Conservation (phyloP, 805 yeast genomes). For the Yarrowia sp. region DNA sequence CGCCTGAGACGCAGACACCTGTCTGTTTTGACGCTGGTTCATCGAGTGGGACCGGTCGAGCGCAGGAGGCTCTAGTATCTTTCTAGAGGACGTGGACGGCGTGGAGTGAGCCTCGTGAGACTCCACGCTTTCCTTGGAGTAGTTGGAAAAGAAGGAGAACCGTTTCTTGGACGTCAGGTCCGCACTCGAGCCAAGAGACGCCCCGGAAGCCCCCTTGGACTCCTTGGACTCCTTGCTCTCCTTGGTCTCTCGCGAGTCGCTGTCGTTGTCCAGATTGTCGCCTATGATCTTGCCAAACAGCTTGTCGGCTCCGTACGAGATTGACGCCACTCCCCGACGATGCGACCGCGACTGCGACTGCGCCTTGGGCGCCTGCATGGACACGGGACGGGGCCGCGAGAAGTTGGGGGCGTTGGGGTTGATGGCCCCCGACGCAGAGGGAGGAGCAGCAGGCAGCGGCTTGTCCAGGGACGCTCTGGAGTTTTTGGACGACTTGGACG, state of each 20-base stretch:
- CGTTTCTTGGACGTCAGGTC: neutral
- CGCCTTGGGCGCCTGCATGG: slow-evolving; percentile 24
- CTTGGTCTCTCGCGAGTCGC: neutral
- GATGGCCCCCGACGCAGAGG: neutral
- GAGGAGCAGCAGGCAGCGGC: neutral
- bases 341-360: slow-evolving; percentile 25
- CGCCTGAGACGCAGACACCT: neutral
- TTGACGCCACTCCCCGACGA: slow-evolving; percentile 31
- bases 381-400: slow-evolving; percentile 20
- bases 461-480: neutral
- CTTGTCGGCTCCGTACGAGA: slow-evolving; percentile 34
- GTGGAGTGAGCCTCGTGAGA: slow-evolving; percentile 11
- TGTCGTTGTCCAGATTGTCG: slow-evolving; percentile 13
- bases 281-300: slow-evolving; percentile 32
- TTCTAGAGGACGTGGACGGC: slow-evolving; percentile 25
- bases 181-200: neutral
- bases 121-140: slow-evolving; percentile 24
- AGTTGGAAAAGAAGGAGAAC: slow-evolving; percentile 23
- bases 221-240: neutral
- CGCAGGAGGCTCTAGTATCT: slow-evolving; percentile 30
- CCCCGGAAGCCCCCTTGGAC: neutral
- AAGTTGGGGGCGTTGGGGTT: slow-evolving; percentile 14
- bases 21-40: slow-evolving; percentile 30
- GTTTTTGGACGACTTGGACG: neutral
- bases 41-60: slow-evolving; percentile 27